phyloP scores from a whole-genome alignment of 2,329 filamentous ascomycete species.

The Hypocrella siamensis region DNA sequence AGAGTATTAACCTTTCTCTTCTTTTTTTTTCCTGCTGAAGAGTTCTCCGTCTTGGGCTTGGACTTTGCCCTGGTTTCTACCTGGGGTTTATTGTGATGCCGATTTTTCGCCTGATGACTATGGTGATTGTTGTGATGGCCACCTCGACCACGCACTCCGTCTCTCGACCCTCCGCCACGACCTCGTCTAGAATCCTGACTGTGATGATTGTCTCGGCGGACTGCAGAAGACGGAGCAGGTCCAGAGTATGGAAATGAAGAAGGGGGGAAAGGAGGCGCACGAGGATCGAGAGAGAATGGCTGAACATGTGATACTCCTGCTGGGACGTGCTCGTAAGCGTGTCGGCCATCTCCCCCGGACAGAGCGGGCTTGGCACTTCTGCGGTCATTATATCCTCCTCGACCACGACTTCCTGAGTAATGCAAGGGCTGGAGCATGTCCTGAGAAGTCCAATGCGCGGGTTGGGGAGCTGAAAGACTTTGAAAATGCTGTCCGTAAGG shows the following conservation, averaged over 20 bases:
- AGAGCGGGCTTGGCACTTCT: constrained; percentile 18
- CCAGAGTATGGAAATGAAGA: constrained; percentile 21
- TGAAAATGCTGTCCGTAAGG: constrained; percentile 21
- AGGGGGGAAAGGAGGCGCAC: constrained; percentile 18
- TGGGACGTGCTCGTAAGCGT: constrained; percentile 17
- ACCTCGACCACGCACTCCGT: constrained; percentile 26
- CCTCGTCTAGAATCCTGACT: constrained; percentile 18
- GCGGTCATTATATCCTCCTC: constrained; percentile 30
- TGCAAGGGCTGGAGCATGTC: constrained; percentile 15
- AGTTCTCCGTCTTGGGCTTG: constrained; percentile 19
- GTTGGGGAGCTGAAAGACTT: constrained; percentile 12
- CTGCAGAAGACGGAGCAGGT: constrained; percentile 19
- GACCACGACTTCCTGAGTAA: constrained; percentile 26
- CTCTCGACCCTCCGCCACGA: constrained; percentile 18
- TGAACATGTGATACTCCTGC: constrained; percentile 20
- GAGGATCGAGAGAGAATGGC: constrained; percentile 24
- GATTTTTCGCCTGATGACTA: constrained; percentile 25
- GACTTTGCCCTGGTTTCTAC: not conserved
- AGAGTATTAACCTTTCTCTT: constrained; percentile 58
- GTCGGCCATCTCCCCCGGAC: constrained; percentile 16
- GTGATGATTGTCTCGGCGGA: constrained; percentile 18
- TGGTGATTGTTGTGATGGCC: constrained; percentile 10
- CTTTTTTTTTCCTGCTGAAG: constrained; percentile 46
- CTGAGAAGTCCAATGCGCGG: constrained; percentile 10
- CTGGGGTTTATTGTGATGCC: constrained; percentile 15